These are phyloP conservation scores for Saprolegnia diclina DNA, from an alignment of 352 stramenopile species.

Conservation along the genomic window DNA sequence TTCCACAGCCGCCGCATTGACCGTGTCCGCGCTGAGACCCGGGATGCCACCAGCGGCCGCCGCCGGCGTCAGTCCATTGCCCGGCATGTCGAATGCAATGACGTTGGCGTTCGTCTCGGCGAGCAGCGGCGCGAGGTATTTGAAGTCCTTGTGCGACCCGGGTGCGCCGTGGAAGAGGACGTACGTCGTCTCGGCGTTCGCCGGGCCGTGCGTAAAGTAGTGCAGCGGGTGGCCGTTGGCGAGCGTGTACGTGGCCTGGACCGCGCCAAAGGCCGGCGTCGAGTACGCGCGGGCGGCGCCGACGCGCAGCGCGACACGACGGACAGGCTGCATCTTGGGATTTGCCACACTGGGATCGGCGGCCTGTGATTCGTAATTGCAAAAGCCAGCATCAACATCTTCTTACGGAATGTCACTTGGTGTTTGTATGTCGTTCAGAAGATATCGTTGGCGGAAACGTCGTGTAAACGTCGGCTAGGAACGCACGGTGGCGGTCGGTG, in stretches of 20 bases:
- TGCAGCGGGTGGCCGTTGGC: slow-evolving; percentile 5
- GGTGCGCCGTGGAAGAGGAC: slow-evolving; percentile 12
- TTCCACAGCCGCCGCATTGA: neutral
- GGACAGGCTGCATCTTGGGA: too few relatives aligned
- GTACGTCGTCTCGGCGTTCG: neutral
- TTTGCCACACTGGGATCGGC: too few relatives aligned
- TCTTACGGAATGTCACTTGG: too few relatives aligned
- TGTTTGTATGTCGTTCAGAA: too few relatives aligned
- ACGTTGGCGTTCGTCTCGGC: neutral
- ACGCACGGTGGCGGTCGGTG: too few relatives aligned
- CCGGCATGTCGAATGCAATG: slow-evolving; percentile 10
- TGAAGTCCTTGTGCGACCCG: slow-evolving; percentile 15
- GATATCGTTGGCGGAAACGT: too few relatives aligned
- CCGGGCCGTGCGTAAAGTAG: slow-evolving; percentile 1
- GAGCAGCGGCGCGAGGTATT: slow-evolving; percentile 11
- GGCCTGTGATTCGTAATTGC: too few relatives aligned
- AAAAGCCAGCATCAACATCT: too few relatives aligned
- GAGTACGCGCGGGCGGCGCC: too few relatives aligned
- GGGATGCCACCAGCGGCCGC: neutral
- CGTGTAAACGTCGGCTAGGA: too few relatives aligned
- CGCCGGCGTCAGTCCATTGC: neutral
- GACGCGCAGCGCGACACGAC: too few relatives aligned
- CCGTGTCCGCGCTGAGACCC: neutral
- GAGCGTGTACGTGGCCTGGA: slow-evolving; percentile 1
- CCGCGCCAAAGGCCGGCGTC: neutral